A percentile compares a stretch with the other conserved stretches of the same genome.
phyloP scores from a whole-genome alignment of 78 protist species.

The Dictyostelium purpureum region DNA sequence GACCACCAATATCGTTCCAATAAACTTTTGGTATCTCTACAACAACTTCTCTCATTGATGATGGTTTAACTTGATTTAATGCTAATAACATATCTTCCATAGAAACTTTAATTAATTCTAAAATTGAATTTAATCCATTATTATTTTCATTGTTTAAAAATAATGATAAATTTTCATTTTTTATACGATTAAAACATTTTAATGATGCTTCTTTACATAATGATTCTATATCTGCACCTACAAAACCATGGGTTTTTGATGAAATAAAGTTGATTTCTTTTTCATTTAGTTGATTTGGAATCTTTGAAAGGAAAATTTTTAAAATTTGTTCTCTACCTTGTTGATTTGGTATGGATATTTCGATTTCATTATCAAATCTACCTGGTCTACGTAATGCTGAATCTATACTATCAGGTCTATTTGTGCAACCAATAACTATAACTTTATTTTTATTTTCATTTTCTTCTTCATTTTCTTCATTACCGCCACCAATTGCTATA shows the following conservation, averaged over 20 bases:
- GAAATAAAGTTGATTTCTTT: conserved; percentile 60
- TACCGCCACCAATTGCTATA: not conserved
- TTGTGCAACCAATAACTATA: conserved; percentile 98
- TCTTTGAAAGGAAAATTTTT: not conserved
- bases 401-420: conserved; percentile 87
- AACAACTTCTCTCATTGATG: conserved; percentile 78
- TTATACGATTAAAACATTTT: conserved; percentile 70
- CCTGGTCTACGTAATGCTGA: conserved; percentile 94
- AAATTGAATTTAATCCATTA: not conserved
- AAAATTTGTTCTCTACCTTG: conserved; percentile 74
- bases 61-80: conserved; percentile 41
- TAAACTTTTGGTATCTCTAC: conserved; percentile 82
- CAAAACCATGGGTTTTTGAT: conserved; percentile 87
- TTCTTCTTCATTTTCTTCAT: not conserved
- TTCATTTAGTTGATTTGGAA: conserved; percentile 24
- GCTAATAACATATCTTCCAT: conserved; percentile 45
- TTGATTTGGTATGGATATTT: conserved; percentile 87
- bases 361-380: conserved; percentile 97
- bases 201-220: conserved; percentile 90
- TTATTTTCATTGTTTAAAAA: not conserved
- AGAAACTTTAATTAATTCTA: not conserved
- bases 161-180: not conserved
- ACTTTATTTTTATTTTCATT: conserved; percentile 8
- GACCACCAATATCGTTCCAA: conserved; percentile 99
- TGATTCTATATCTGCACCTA: conserved; percentile 95